A percentile compares a stretch with the other conserved stretches of the same genome.
These are phyloP conservation scores for Salvia miltiorrhiza DNA, from an alignment of 257 asterid genomes.

Conservation along the genomic window DNA sequence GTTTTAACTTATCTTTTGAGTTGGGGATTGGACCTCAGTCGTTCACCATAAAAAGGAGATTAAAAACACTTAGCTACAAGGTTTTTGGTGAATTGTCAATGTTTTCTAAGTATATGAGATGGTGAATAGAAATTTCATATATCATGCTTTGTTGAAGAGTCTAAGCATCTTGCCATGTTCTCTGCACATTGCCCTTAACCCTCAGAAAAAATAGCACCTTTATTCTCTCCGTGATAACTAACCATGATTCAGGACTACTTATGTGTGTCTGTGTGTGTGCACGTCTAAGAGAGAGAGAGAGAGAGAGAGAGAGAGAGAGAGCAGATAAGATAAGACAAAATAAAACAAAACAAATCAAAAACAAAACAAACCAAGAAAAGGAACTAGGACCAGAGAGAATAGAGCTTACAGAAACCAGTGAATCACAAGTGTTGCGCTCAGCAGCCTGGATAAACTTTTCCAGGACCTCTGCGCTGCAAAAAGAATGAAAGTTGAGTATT, in stretches of 20 bases:
- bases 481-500: conserved; percentile 17
- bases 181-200: background rate
- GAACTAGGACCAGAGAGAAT: background rate
- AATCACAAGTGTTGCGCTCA: conserved; percentile 51
- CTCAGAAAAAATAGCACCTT: background rate
- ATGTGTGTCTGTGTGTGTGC: no score
- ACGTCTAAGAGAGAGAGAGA: no score
- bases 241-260: background rate
- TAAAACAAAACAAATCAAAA: background rate
- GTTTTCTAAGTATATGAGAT: background rate
- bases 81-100: background rate
- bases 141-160: background rate
- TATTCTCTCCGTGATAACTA: background rate
- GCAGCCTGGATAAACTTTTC: conserved; percentile 70
- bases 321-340: no score
- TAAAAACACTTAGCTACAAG: background rate
- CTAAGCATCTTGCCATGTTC: background rate
- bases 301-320: no score
- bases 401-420: conserved; percentile 67
- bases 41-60: background rate
- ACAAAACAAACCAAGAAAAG: background rate
- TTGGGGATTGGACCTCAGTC: background rate
- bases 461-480: conserved; percentile 59
- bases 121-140: background rate
- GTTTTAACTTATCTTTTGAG: background rate